A percentile compares a stretch with the other conserved stretches of the same genome.
Conservation (phyloP, 2,329 filamentous ascomycete genomes). For the Colletotrichum sp. region DNA sequence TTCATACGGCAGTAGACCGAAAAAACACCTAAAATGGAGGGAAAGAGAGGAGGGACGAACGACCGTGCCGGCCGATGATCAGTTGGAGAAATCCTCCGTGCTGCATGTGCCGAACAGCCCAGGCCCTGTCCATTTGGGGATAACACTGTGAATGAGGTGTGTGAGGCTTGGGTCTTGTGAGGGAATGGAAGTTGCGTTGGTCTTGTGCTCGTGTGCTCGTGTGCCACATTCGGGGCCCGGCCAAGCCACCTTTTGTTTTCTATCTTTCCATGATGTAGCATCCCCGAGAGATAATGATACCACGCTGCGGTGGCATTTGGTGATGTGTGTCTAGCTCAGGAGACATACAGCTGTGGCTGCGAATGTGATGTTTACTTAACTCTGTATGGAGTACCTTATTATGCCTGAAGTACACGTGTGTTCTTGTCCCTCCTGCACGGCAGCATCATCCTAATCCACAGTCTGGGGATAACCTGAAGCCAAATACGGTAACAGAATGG, state of each 20-base stretch:
- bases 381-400: not conserved
- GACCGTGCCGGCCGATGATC: not conserved
- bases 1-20: not conserved
- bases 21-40: not conserved
- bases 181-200: not conserved
- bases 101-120: not conserved
- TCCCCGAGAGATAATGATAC: not conserved
- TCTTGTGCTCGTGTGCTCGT: slow-evolving; percentile 17
- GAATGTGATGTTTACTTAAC: not conserved
- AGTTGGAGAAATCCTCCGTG: slow-evolving; percentile 5
- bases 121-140: not conserved
- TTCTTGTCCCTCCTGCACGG: not conserved
- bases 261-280: not conserved
- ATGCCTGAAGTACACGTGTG: too few relatives aligned
- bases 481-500: not conserved
- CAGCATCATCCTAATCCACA: slow-evolving; percentile 11
- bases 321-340: not conserved
- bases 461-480: not conserved
- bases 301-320: not conserved
- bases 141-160: not conserved
- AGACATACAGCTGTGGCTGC: not conserved
- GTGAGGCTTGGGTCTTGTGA: not conserved
- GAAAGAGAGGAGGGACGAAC: not conserved
- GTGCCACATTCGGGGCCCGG: slow-evolving; percentile 1
- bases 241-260: not conserved